Evolutionary conservation across 192 early-diverging fungal genomes (phyloP).

Genomic region (Coemansia sp.): DNA sequence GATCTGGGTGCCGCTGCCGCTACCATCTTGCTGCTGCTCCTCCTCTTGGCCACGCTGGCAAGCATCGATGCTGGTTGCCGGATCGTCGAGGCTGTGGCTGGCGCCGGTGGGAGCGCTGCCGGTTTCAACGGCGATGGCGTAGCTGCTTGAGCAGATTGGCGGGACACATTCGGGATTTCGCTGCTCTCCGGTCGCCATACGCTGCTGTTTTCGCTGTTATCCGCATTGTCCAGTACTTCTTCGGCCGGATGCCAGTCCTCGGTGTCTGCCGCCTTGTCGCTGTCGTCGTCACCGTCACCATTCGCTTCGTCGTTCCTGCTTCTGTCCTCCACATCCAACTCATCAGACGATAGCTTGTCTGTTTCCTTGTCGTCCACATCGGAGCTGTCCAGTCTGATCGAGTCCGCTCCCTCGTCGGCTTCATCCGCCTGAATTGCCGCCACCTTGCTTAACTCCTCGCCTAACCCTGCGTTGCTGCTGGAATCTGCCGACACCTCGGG

Average conservation of each 20-base stretch:
- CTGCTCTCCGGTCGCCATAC: conserved; percentile 9
- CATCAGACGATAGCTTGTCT: background rate
- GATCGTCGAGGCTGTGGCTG: background rate
- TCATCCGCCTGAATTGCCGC: too few relatives aligned
- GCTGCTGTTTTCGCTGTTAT: background rate
- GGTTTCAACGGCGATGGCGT: conserved; percentile 7
- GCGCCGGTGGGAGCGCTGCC: background rate
- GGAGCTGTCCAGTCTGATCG: too few relatives aligned
- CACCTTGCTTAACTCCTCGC: too few relatives aligned
- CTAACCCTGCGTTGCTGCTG: too few relatives aligned
- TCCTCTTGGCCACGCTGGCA: background rate
- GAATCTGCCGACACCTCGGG: too few relatives aligned
- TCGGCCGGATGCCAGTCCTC: conserved; percentile 7
- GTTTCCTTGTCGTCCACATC: background rate
- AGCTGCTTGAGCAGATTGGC: background rate
- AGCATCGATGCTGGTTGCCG: background rate
- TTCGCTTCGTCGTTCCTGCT: background rate
- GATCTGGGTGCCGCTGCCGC: background rate
- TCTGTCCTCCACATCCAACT: background rate
- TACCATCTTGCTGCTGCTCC: background rate
- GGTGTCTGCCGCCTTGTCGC: background rate
- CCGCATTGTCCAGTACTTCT: background rate
- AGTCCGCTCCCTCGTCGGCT: too few relatives aligned
- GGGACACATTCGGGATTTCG: background rate
- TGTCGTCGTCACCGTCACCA: background rate